Percentiles rank a stretch among this genome's conserved stretches.
Evolutionary conservation across 1,139 yeast species (phyloP).

Genomic region (Pichia sp.): DNA sequence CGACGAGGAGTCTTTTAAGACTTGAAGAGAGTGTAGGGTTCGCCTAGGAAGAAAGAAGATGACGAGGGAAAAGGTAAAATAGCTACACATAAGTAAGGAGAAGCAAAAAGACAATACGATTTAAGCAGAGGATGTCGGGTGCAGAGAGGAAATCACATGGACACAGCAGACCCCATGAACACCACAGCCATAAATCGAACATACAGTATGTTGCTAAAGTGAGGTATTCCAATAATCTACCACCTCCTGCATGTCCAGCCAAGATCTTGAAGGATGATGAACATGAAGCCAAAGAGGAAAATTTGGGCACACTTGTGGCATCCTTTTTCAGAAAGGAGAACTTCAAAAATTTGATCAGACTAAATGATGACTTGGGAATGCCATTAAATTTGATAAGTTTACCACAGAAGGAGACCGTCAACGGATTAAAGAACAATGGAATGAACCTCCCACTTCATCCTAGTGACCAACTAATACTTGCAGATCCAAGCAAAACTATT

Average conservation of each 20-base stretch:
- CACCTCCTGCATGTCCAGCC: constrained; percentile 94
- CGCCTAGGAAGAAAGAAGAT: background rate
- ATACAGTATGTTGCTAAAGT: constrained; percentile 59
- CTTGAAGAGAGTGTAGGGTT: background rate
- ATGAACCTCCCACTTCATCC: constrained; percentile 52
- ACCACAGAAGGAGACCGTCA: constrained; percentile 57
- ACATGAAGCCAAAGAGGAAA: constrained; percentile 30
- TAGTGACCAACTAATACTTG: constrained; percentile 67
- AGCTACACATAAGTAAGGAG: background rate
- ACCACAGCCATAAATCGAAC: constrained; percentile 13
- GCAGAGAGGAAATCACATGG: constrained; percentile 6
- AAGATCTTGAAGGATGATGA: constrained; percentile 61
- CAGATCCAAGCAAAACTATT: constrained; percentile 59
- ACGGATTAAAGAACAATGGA: constrained; percentile 24
- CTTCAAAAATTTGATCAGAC: constrained; percentile 58
- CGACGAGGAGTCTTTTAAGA: background rate
- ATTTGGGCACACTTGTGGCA: constrained; percentile 51
- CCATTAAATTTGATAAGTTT: constrained; percentile 67
- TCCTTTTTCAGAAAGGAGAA: constrained; percentile 76
- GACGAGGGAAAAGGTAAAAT: too few species aligned
- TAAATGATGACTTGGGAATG: constrained; percentile 78
- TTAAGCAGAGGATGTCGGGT: constrained; percentile 2
- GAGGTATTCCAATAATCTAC: constrained; percentile 80
- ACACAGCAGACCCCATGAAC: constrained; percentile 4
- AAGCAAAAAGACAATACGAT: background rate